phyloP scores from a whole-genome alignment of 2,329 filamentous ascomycete genomes.

The Clonostachys rhizophaga region DNA sequence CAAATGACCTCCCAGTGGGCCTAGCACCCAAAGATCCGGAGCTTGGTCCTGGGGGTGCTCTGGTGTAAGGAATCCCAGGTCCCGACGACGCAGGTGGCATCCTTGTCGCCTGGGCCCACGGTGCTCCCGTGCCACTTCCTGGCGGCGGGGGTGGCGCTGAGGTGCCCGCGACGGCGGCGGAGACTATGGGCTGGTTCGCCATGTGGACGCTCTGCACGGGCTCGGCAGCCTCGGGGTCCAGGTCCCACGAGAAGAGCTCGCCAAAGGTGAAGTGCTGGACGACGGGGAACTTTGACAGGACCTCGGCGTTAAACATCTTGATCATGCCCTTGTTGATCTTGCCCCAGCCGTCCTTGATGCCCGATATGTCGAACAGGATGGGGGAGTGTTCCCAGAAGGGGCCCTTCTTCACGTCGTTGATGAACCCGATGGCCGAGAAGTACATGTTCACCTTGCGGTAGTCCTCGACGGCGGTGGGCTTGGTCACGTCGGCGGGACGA shows the following conservation, averaged over 20 bases:
- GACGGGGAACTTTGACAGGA: conserved; percentile 93
- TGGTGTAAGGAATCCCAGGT: conserved; percentile 32
- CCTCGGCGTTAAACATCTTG: conserved; percentile 98
- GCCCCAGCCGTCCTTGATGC: conserved; percentile 88
- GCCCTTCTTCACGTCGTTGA: conserved; percentile 92
- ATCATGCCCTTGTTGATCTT: conserved; percentile 99
- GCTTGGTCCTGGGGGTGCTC: conserved; percentile 21
- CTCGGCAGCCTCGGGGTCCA: conserved; percentile 53
- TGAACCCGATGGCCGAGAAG: conserved; percentile 93
- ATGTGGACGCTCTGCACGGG: conserved; percentile 51
- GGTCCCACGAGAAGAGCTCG: conserved; percentile 73
- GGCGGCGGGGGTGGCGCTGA: conserved; percentile 8
- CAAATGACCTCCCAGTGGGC: conserved; percentile 1
- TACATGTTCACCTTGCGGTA: conserved; percentile 76
- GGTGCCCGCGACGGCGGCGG: background rate
- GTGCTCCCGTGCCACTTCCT: conserved; percentile 30
- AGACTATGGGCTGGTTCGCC: conserved; percentile 41
- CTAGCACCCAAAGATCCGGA: conserved; percentile 14
- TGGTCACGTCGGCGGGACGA: conserved; percentile 65
- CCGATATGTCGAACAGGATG: conserved; percentile 90
- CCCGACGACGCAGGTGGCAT: conserved; percentile 25
- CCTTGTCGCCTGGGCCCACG: conserved; percentile 35
- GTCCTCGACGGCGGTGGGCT: conserved; percentile 56
- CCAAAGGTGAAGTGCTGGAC: conserved; percentile 94
- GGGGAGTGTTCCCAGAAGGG: conserved; percentile 98